Evolutionary conservation across 306 rosid species (phyloP), one percentile per base, ranked within the genome.

Genomic region (Phaseolus lunatus): DNA sequence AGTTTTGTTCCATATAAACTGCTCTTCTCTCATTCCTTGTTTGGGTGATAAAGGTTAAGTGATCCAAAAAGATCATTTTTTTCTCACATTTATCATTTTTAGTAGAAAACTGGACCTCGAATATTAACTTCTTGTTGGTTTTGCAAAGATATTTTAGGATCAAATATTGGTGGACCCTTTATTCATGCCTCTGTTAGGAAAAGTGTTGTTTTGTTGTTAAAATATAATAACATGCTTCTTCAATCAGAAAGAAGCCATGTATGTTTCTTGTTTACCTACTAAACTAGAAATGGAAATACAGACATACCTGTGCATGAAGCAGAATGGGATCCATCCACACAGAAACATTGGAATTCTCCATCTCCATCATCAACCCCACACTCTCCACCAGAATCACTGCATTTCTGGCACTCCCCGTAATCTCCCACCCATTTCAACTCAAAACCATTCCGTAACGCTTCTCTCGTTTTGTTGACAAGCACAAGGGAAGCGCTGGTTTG

Each of bases 341-440:
- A 86, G 62, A 65, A 85, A 64, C 87, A 86, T 13, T 9, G 23
- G 69, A 86, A 86, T 45, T 7, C 5, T 13, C 31, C 57, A 19
- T 65, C 20, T 13, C 20, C 57, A 11, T 65, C 20, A 9, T 65
- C 13, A 7, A n/a, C 29, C 0, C 83, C 84, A 16, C 87, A 83
- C 24, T 0, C 47, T 0, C 85, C 87, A 45, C 61, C 61, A 27
- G 85, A 53, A 2, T 0, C 1, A 39, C 5, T 1, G 37, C 89
- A 86, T 3, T 0, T 12, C 9, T 0, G 0, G n/a, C 87, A 86
- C 4, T 37, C 3, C 0, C 0, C 6, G 35, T 50, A 5, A 4
- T 20, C 5, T 14, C 31, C 18, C 0, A 0, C 18, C 85, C 72
- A 83, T 2, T 1, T 23, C 77, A 86, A 72, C 7, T 12, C 69